These are phyloP conservation scores for Taphrina pruni DNA, from an alignment of 1,139 yeast species.

Conservation along the genomic window DNA sequence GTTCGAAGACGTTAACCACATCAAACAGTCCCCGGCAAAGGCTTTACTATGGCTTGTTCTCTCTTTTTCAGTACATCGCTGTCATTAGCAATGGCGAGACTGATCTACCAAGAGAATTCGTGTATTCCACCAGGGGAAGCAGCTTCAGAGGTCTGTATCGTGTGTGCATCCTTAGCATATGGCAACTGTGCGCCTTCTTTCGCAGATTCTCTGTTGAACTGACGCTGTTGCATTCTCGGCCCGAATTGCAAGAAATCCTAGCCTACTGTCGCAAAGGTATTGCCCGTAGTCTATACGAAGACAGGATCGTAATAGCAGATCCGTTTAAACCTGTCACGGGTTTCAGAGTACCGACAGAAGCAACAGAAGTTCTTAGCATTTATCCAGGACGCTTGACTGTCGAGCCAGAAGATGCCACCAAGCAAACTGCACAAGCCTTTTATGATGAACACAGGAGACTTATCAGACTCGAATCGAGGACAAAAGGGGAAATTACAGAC, in stretches of 20 bases:
- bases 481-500: neutral
- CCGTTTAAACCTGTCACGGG: conserved; percentile 18
- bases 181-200: conserved; percentile 14
- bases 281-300: neutral
- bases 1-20: neutral
- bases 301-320: neutral
- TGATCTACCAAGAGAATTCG: conserved; percentile 20
- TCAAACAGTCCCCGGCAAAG: conserved; percentile 6
- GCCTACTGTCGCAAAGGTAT: conserved; percentile 21
- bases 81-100: conserved; percentile 25
- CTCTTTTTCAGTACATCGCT: conserved; percentile 24
- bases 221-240: conserved; percentile 22
- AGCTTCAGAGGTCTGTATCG: neutral
- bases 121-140: conserved; percentile 15
- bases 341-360: neutral
- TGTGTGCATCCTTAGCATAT: neutral
- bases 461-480: neutral
- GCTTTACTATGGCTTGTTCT: conserved; percentile 16
- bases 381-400: neutral
- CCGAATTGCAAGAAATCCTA: conserved; percentile 18
- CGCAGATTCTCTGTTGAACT: conserved; percentile 13
- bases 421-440: neutral
- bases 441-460: conserved; percentile 9
- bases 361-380: neutral
- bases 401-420: conserved; percentile 4